Evolutionary conservation across 371 early-diverging fungal species (phyloP).

Genomic region (Actinomortierella wolfii): DNA sequence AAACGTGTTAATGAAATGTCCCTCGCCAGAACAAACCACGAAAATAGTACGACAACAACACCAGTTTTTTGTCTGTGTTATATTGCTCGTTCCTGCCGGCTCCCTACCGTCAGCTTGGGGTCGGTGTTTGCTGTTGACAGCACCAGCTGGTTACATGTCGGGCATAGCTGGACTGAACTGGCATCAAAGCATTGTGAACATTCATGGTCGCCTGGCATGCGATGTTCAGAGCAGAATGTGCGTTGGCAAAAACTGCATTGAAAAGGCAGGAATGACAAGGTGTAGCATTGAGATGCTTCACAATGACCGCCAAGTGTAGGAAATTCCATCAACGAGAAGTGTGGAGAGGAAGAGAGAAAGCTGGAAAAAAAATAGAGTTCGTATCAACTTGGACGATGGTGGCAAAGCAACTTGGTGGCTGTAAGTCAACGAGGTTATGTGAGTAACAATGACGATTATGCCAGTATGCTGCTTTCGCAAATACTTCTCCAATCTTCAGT

Average conservation of each 20-base stretch:
- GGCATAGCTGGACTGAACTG: conserved; percentile 31
- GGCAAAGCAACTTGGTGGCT: too few species aligned
- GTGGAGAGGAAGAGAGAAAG: background rate
- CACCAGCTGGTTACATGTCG: conserved; percentile 16
- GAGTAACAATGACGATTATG: too few species aligned
- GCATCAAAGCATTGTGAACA: conserved; percentile 26
- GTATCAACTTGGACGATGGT: too few species aligned
- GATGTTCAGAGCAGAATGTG: conserved; percentile 22
- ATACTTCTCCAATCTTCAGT: too few species aligned
- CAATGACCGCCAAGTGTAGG: conserved; percentile 36
- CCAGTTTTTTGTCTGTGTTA: too few species aligned
- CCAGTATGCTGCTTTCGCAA: too few species aligned
- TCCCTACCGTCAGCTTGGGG: conserved; percentile 11
- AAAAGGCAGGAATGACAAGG: conserved; percentile 35
- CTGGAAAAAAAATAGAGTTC: too few species aligned
- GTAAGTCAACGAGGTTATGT: too few species aligned
- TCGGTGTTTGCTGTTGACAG: conserved; percentile 20
- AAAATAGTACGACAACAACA: too few species aligned
- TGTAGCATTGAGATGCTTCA: conserved; percentile 17
- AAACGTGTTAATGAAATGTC: too few species aligned
- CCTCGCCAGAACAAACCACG: too few species aligned
- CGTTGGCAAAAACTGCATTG: conserved; percentile 27
- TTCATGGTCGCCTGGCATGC: conserved; percentile 26
- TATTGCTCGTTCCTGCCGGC: background rate
- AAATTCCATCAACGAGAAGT: conserved; percentile 24